Base-by-base conservation (phyloP, 495 filamentous ascomycete genomes). In the Rostrohypoxylon terebratum region DNA sequence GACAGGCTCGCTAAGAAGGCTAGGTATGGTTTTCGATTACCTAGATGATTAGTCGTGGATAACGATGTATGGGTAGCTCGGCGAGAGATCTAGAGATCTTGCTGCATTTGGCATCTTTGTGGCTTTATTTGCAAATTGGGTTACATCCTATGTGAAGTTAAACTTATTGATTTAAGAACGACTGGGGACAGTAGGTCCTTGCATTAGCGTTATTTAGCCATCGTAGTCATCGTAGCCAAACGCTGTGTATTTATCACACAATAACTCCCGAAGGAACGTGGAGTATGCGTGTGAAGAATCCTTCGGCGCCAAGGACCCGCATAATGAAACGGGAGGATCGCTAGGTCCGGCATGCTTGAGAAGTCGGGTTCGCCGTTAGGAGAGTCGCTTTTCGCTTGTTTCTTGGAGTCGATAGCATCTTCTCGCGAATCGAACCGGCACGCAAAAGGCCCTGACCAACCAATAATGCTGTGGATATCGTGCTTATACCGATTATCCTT, bases 141-240 rank as follows among this genome's bases (percentile, higher is more conserved):
- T 33, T 54, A 33, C 50, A 54, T 50, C 47, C 47, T 20, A 50
- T 25, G 47, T 25, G 50, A 25, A 54, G 31, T 33, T 33, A 62
- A 51, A 31, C 44, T 62, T 50, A 62, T 51, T 45, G 13, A 50
- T 50, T 50, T 50, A 10, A n/a, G 25, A 42, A 11, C 18, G 9
- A 50, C 28, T 13, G 28, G 44, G 25, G 48, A 23, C 45, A 50
- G 44, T 38, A 50, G 28, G 48, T 50, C 59, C 59, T 50, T 33
- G 59, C 44, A 62, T 62, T 50, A 62, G 44, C 45, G 28, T 50
- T 2, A n/a, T 8, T 62, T 62, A 31, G 40, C 16, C 58, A 47
- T 48, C 18, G 6, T 13, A 21, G 18, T 14, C 33, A 59, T 9
- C 28, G 28, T 28, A 5, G 28, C 28, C 28, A 28, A 28, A 28